phyloP scores from a whole-genome alignment of 176 grass and related monocot genomes.

The Aegilops bicornis region DNA sequence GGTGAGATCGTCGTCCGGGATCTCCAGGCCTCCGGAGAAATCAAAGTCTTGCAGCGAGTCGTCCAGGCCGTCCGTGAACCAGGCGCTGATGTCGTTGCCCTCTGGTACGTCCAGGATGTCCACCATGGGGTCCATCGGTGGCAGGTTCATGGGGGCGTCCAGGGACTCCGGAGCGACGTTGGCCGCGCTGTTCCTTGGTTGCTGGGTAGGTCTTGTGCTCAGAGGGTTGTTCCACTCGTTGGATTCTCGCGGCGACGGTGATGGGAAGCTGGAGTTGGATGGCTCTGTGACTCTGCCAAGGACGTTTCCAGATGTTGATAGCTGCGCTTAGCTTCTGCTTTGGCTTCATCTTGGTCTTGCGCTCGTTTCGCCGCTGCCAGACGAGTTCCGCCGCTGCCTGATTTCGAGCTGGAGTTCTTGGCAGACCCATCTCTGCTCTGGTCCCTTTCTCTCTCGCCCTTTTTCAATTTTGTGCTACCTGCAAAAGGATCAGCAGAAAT shows the following conservation, averaged over 20 bases:
- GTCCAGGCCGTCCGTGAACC: conserved; percentile 48
- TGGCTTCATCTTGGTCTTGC: conserved; percentile 72
- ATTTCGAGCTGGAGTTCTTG: conserved; percentile 54
- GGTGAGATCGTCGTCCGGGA: conserved; percentile 58
- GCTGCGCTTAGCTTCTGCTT: conserved; percentile 77
- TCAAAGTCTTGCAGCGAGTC: conserved; percentile 54
- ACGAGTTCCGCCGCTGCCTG: conserved; percentile 40
- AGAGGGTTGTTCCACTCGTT: conserved; percentile 13
- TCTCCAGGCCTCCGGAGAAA: conserved; percentile 52
- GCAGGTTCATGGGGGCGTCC: conserved; percentile 18
- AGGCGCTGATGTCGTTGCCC: conserved; percentile 51
- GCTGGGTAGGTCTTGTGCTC: conserved; percentile 30
- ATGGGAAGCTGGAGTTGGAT: conserved; percentile 8
- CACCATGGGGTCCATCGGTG: conserved; percentile 42
- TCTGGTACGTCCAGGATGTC: conserved; percentile 56
- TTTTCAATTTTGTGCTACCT: conserved; percentile 66
- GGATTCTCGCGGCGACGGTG: conserved; percentile 15
- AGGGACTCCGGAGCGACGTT: conserved; percentile 26
- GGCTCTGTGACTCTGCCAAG: conserved; percentile 48
- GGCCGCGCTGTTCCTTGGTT: conserved; percentile 25
- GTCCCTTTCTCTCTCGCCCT: conserved; percentile 51
- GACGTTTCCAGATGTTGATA: conserved; percentile 64
- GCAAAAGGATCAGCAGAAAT: conserved; percentile 8
- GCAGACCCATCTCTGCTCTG: conserved; percentile 46
- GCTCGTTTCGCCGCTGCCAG: conserved; percentile 51